phyloP scores from a whole-genome alignment of 2,329 filamentous ascomycete genomes.

The Claviceps quebecensis region DNA sequence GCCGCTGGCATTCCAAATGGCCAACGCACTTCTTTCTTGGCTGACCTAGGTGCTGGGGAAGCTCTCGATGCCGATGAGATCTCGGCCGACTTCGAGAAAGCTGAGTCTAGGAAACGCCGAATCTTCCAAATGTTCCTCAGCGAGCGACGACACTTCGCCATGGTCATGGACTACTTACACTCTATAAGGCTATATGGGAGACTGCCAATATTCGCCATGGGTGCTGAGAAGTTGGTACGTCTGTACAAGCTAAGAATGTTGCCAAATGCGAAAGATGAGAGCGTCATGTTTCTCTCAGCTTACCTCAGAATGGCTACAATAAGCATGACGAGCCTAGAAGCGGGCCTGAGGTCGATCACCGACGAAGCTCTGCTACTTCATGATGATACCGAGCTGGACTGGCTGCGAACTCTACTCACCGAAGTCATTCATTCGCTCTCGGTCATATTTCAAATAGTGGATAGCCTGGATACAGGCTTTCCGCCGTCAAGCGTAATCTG shows the following conservation, averaged over 20 bases:
- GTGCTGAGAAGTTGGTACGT: constrained; percentile 15
- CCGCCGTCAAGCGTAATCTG: constrained; percentile 44
- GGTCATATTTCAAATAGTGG: constrained; percentile 58
- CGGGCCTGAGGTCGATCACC: constrained; percentile 35
- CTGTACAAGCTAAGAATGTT: constrained; percentile 17
- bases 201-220: constrained; percentile 20
- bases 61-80: constrained; percentile 40
- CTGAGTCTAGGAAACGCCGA: constrained; percentile 49
- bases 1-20: constrained; percentile 52
- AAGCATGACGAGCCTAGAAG: constrained; percentile 35
- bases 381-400: constrained; percentile 42
- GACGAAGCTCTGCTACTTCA: constrained; percentile 33
- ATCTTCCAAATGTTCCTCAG: constrained; percentile 58
- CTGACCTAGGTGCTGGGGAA: constrained; percentile 33
- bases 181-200: constrained; percentile 31
- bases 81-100: constrained; percentile 45
- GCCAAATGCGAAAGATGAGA: constrained; percentile 18
- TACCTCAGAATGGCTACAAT: constrained; percentile 33
- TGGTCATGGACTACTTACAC: constrained; percentile 43
- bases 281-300: constrained; percentile 31
- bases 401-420: constrained; percentile 48
- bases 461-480: constrained; percentile 40
- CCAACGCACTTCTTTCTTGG: constrained; percentile 41
- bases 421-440: constrained; percentile 64
- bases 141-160: constrained; percentile 55